Base-by-base conservation (phyloP, 2,329 filamentous ascomycete species). In the Penicillium sp. region DNA sequence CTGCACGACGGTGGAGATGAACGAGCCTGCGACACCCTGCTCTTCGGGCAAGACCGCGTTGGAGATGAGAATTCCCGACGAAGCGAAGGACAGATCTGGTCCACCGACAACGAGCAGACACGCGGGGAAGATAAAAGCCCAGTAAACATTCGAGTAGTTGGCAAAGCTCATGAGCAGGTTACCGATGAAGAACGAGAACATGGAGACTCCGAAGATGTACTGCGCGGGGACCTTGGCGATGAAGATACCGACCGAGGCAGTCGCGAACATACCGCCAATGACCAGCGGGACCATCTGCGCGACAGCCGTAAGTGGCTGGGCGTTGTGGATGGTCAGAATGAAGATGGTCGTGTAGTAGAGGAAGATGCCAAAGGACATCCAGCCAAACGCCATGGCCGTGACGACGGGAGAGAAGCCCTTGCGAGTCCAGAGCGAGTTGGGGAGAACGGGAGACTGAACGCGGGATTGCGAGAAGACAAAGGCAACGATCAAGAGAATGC, bases 1-100 rank as follows among this genome's bases (percentile, higher is more conserved):
- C 65, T 88, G 86, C 50, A 86, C 78, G 7, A 82, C 73, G 0
- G 83, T 85, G 49, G 76, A 81, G 24, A 85, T 79, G 4, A 86
- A 62, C 26, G 75, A 80, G 1, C 74, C 76, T 1, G 76, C 74
- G n/a, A 78, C 67, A 12, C 77, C 77, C 58, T 79, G 76, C 45
- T 76, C 71, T 43, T 73, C 65, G 37, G 68, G 67, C 1, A 64
- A 57, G 48, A 76, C 68, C 3, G 68, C 69, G 55, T 84, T 77
- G 41, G 76, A 79, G 4, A 86, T 68, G n/a, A 85, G 75, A 6
- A 85, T 61, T 0, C 76, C 83, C 0, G 78, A 79, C 0, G 81
- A 77, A 0, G 83, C 83, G 56, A 84, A 83, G 5, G 74, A 79
- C 73, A 85, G 84, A 61, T 86, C 81, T 7, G 29, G 29, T 11